These are phyloP conservation scores for Metschnikowia sp. DNA, from an alignment of 805 yeast species.

Conservation along the genomic window DNA sequence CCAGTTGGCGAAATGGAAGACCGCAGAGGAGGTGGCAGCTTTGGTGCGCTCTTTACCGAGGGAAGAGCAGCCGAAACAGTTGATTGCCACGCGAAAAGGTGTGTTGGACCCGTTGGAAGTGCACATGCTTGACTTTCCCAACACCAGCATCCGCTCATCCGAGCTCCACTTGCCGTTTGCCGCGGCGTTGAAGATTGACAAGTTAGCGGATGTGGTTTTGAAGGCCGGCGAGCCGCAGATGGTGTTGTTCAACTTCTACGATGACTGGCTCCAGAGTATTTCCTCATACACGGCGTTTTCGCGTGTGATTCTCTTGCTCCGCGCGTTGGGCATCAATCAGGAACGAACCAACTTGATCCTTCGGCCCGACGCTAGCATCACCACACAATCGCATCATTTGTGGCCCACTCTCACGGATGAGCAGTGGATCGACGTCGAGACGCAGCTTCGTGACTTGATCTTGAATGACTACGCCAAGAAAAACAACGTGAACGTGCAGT, in stretches of 20 bases:
- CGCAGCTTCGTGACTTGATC: constrained; percentile 83
- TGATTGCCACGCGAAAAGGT: constrained; percentile 86
- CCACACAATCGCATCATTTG: constrained; percentile 73
- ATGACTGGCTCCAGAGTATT: constrained; percentile 80
- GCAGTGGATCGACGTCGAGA: constrained; percentile 89
- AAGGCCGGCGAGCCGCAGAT: constrained; percentile 90
- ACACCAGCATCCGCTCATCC: constrained; percentile 81
- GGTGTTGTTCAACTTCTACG: constrained; percentile 87
- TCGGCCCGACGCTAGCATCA: constrained; percentile 67
- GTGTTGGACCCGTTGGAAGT: constrained; percentile 93
- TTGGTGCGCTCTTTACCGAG: constrained; percentile 81
- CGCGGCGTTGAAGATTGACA: constrained; percentile 78
- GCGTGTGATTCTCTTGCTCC: constrained; percentile 72
- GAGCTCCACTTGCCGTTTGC: constrained; percentile 89
- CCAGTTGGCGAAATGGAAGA: constrained; percentile 95
- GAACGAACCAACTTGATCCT: constrained; percentile 75
- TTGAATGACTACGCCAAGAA: constrained; percentile 80
- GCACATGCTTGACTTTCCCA: constrained; percentile 95
- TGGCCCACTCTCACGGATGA: constrained; percentile 92
- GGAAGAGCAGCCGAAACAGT: constrained; percentile 92
- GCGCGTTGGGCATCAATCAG: constrained; percentile 75
- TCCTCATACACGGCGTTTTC: constrained; percentile 94
- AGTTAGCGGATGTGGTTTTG: constrained; percentile 71
- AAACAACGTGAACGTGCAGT: constrained; percentile 78
- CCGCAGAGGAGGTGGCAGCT: constrained; percentile 97